Evolutionary conservation across 345 rosid genomes (phyloP).

Genomic region (Passiflora organensis): DNA sequence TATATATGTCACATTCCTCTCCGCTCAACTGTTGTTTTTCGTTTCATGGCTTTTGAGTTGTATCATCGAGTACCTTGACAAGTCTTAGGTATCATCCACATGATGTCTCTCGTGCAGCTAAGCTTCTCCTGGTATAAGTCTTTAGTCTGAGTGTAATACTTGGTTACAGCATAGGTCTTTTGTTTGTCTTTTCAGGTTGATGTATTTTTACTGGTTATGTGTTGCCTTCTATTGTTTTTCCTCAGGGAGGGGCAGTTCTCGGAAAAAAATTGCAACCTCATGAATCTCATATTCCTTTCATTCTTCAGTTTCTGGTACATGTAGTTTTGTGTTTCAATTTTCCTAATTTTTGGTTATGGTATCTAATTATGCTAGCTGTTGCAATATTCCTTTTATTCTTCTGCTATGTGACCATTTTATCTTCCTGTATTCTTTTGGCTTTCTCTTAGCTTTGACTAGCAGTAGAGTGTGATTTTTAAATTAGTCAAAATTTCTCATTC

Average conservation of each 20-base stretch:
- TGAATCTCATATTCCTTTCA: slow-evolving; percentile 87
- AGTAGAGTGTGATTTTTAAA: too few relatives aligned
- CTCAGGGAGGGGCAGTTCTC: slow-evolving; percentile 71
- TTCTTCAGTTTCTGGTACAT: slow-evolving; percentile 89
- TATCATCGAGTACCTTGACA: slow-evolving; percentile 40
- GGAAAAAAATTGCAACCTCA: slow-evolving; percentile 80
- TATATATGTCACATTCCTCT: too few relatives aligned
- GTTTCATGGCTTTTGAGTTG: slow-evolving; percentile 4
- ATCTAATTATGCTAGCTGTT: too few relatives aligned
- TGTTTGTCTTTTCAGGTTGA: background rate
- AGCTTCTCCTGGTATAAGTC: slow-evolving; percentile 54
- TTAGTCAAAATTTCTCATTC: too few relatives aligned
- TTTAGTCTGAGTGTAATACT: slow-evolving; percentile 2
- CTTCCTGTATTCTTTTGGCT: too few relatives aligned
- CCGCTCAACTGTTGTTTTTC: background rate
- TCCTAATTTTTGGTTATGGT: background rate
- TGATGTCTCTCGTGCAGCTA: slow-evolving; percentile 70
- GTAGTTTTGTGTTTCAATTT: background rate
- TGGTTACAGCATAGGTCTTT: slow-evolving; percentile 1
- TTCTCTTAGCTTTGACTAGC: too few relatives aligned
- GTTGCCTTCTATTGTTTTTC: background rate
- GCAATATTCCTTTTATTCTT: too few relatives aligned
- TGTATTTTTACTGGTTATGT: background rate
- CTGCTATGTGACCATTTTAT: too few relatives aligned
- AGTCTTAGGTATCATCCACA: slow-evolving; percentile 61